phyloP scores from a whole-genome alignment of 2,329 filamentous ascomycete genomes.

The Dothistroma septosporum region DNA sequence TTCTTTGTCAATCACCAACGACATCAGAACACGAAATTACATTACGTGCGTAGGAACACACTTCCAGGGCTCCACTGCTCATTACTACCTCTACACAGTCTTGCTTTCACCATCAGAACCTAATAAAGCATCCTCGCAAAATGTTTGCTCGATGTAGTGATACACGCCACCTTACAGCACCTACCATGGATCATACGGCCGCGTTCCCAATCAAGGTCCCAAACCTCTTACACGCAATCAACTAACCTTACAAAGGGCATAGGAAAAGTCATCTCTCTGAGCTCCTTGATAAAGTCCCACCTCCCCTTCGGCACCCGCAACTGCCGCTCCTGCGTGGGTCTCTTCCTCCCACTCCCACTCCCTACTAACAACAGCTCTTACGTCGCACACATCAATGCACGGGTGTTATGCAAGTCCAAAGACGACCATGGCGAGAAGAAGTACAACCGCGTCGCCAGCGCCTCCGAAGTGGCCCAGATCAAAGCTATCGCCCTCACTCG shows the following conservation, averaged over 20 bases:
- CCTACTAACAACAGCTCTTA: not conserved
- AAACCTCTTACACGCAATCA: not conserved
- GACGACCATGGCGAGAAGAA: not conserved
- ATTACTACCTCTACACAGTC: not conserved
- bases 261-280: not conserved
- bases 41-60: conserved; percentile 3
- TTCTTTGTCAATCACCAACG: not conserved
- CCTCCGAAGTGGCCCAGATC: not conserved
- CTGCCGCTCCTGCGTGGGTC: conserved; percentile 2
- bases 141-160: not conserved
- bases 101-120: not conserved
- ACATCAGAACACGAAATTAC: conserved; percentile 3
- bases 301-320: conserved; percentile 3
- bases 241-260: not conserved
- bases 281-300: not conserved
- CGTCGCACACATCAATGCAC: conserved; percentile 3
- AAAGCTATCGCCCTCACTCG: not conserved
- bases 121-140: not conserved
- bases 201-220: no score
- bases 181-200: not conserved
- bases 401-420: not conserved
- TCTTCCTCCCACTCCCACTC: conserved; percentile 5
- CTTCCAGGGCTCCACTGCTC: not conserved
- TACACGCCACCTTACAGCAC: not conserved
- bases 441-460: not conserved